Evolutionary conservation across 1,139 yeast species (phyloP).

Genomic region (Hyphopichia fennica): DNA sequence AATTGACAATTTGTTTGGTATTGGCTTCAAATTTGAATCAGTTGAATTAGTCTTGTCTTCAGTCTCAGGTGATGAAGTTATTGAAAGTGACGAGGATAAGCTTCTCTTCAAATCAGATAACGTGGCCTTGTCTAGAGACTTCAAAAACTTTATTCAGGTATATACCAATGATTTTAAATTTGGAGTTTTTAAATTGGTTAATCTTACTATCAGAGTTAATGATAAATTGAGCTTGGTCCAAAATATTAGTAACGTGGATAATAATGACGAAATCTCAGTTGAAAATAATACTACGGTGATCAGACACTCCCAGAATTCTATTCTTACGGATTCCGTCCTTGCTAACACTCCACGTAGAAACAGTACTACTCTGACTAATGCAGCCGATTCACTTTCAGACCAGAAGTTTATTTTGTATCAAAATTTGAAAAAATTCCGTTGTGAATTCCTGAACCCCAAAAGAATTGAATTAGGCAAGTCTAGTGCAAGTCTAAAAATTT

Average conservation of each 20-base stretch:
- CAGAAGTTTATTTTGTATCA: slow-evolving; percentile 14
- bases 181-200: slow-evolving; percentile 26
- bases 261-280: background rate
- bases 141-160: slow-evolving; percentile 18
- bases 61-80: slow-evolving; percentile 10
- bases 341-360: background rate
- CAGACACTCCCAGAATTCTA: slow-evolving; percentile 5
- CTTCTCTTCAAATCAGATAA: slow-evolving; percentile 11
- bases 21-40: slow-evolving; percentile 21
- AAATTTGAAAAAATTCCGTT: slow-evolving; percentile 19
- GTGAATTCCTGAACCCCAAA: slow-evolving; percentile 18
- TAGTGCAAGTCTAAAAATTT: slow-evolving; percentile 18
- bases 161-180: slow-evolving; percentile 20
- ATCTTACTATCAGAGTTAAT: slow-evolving; percentile 19
- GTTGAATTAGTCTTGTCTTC: slow-evolving; percentile 21
- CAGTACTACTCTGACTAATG: no score
- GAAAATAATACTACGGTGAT: slow-evolving; percentile 11
- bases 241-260: background rate
- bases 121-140: slow-evolving; percentile 9
- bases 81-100: slow-evolving; percentile 10
- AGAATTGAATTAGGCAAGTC: slow-evolving; percentile 22
- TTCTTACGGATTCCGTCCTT: slow-evolving; percentile 1
- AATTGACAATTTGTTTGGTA: slow-evolving; percentile 25
- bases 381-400: no score
- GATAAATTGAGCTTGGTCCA: slow-evolving; percentile 17